phyloP scores from a whole-genome alignment of 2,329 filamentous ascomycete genomes.

The Westerdykella sp. region DNA sequence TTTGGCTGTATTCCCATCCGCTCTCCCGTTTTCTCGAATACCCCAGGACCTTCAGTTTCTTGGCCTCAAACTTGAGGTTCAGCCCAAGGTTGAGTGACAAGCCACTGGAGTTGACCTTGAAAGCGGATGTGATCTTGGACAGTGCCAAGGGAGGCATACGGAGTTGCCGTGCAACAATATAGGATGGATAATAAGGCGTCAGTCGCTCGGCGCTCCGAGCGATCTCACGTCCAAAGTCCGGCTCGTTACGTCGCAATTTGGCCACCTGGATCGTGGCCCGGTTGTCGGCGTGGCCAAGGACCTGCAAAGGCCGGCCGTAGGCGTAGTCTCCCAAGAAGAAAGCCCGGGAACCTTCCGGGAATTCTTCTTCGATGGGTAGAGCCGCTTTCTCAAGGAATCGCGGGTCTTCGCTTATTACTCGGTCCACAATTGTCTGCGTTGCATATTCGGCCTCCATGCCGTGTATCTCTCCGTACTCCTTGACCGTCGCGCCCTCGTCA shows the following conservation, averaged over 20 bases:
- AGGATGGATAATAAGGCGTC: conserved; percentile 79
- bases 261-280: conserved; percentile 77
- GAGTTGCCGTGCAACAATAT: conserved; percentile 76
- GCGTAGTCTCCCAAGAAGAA: conserved; percentile 95
- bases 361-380: conserved; percentile 86
- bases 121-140: conserved; percentile 94
- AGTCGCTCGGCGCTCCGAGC: conserved; percentile 62
- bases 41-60: conserved; percentile 90
- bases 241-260: conserved; percentile 63
- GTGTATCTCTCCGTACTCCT: conserved; percentile 82
- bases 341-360: conserved; percentile 71
- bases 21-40: conserved; percentile 81
- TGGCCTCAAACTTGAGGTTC: conserved; percentile 94
- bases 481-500: conserved; percentile 82
- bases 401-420: conserved; percentile 83
- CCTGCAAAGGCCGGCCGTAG: conserved; percentile 83
- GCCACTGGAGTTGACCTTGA: conserved; percentile 75
- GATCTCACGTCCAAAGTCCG: conserved; percentile 72
- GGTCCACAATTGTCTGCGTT: conserved; percentile 83
- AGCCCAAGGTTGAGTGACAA: conserved; percentile 83
- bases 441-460: conserved; percentile 86
- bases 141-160: conserved; percentile 78
- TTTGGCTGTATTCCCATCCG: conserved; percentile 93
- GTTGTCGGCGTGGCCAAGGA: conserved; percentile 65
- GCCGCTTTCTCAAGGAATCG: conserved; percentile 87